phyloP scores from a whole-genome alignment of 805 yeast genomes.

The Cyberlindnera suaveolens region DNA sequence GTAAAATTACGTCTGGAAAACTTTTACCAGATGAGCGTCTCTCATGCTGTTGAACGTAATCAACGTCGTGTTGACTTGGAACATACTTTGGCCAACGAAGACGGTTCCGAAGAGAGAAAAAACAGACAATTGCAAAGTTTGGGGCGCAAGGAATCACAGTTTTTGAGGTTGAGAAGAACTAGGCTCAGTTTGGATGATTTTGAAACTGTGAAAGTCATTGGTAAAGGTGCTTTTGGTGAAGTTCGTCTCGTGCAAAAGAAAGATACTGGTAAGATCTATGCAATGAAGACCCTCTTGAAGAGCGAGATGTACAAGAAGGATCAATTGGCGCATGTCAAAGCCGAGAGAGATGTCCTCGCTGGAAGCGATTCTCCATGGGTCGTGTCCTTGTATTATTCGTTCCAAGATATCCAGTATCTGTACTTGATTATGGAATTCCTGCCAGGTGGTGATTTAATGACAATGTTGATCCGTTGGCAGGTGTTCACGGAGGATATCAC shows the following conservation, averaged over 20 bases:
- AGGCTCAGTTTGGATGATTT: conserved; percentile 92
- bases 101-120: conserved; percentile 62
- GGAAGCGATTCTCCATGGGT: conserved; percentile 95
- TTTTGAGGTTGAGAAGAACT: conserved; percentile 80
- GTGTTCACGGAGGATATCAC: conserved; percentile 92
- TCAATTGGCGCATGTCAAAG: conserved; percentile 91
- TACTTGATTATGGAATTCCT: conserved; percentile 98
- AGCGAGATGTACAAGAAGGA: conserved; percentile 80
- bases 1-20: conserved; percentile 74
- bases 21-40: conserved; percentile 88
- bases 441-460: conserved; percentile 98
- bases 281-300: conserved; percentile 85
- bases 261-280: conserved; percentile 94
- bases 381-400: conserved; percentile 88
- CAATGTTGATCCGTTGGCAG: conserved; percentile 89
- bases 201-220: conserved; percentile 95
- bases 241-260: conserved; percentile 90
- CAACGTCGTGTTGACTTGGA: conserved; percentile 85
- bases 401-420: conserved; percentile 86
- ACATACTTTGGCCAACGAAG: conserved; percentile 65
- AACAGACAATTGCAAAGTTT: conserved; percentile 71
- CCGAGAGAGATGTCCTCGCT: conserved; percentile 94
- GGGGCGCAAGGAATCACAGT: conserved; percentile 86
- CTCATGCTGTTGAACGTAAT: conserved; percentile 90
- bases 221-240: conserved; percentile 99